Evolutionary conservation across 768 basidiomycete genomes (phyloP), one percentile per base, ranked within the genome.

Genomic region (Hemileccinum impolitum): DNA sequence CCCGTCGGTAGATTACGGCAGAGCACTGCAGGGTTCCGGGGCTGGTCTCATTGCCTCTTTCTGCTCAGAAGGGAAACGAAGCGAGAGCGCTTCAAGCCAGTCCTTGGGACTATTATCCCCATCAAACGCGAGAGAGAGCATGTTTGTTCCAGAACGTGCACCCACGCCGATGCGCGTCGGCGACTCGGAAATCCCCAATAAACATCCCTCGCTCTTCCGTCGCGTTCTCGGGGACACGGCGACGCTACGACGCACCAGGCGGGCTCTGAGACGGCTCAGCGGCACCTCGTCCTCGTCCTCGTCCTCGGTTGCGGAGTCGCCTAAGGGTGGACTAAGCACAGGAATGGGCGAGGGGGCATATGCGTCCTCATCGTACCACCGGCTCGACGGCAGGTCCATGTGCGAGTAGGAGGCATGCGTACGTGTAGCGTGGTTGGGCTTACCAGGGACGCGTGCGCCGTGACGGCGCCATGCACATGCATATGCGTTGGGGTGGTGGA

Each of bases 71-170:
- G 46, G 26, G 42, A 47, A 51, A 1, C 15, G 48, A 8, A 60
- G 26, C 26, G 59, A 61, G 26, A 60, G 59, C 15, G 46, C 52
- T 2, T 60, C 59, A 35, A 60, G 47, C 59, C 55, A 60, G 17
- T 60, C 58, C 39, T 41, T 51, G 43, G 43, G 15, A 8, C 13
- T 30, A 13, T 23, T 6, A 23, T 39, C 47, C 6, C 41, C 48
- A 19, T 61, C 47, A n/a, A 44, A 19, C 19, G 30, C 47, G 10
- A 60, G 17, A 14, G 58, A 52, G n/a, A 42, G 14, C 36, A 19
- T 39, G 12, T 43, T 34, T 11, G 47, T 58, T 4, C 47, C 1
- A 26, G 51, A 36, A 2, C 37, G 39, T 4, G 28, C 23, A 25
- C 51, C 31, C 3, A 54, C 13, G 2, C 56, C 49, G 4, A 61